A percentile compares a stretch with the other conserved stretches of the same genome.
Conservation (phyloP, 2,329 filamentous ascomycete genomes). For the Fusarium secorum region DNA sequence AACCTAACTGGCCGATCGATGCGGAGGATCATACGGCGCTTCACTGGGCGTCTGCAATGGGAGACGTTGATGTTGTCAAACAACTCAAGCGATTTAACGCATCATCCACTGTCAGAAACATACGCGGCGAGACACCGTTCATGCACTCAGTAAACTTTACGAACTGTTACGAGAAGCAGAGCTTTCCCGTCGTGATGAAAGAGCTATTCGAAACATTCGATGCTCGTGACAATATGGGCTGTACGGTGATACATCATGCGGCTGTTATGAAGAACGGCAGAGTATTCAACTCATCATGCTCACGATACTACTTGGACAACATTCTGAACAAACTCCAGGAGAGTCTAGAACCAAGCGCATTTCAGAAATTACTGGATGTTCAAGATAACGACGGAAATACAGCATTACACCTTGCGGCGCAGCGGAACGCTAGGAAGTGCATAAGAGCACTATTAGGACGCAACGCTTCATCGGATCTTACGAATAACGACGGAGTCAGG, state of each 20-base stretch:
- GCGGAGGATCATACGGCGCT: constrained; percentile 90
- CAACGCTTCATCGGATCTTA: constrained; percentile 82
- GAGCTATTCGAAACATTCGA: constrained; percentile 85
- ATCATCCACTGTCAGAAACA: constrained; percentile 73
- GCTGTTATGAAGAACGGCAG: constrained; percentile 86
- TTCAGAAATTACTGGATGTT: constrained; percentile 80
- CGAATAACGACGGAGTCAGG: constrained; percentile 81
- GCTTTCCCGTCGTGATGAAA: constrained; percentile 84
- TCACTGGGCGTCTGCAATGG: constrained; percentile 98
- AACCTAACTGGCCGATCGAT: constrained; percentile 92
- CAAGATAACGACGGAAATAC: constrained; percentile 92
- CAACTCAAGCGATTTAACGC: constrained; percentile 85
- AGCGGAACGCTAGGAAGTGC: constrained; percentile 88
- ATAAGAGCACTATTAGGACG: constrained; percentile 81
- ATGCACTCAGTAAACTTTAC: constrained; percentile 96
- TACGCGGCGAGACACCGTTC: constrained; percentile 84
- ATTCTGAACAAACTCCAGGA: constrained; percentile 88
- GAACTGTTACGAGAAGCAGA: constrained; percentile 94
- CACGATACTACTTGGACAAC: constrained; percentile 91
- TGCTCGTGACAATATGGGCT: constrained; percentile 79
- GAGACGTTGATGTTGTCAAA: constrained; percentile 89
- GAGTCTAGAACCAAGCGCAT: constrained; percentile 75
- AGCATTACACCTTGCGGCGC: constrained; percentile 76
- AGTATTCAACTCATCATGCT: constrained; percentile 83
- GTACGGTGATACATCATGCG: constrained; percentile 93